These are phyloP conservation scores for Pontederia crassipes DNA, from an alignment of 176 grass and related monocot species.

Conservation along the genomic window DNA sequence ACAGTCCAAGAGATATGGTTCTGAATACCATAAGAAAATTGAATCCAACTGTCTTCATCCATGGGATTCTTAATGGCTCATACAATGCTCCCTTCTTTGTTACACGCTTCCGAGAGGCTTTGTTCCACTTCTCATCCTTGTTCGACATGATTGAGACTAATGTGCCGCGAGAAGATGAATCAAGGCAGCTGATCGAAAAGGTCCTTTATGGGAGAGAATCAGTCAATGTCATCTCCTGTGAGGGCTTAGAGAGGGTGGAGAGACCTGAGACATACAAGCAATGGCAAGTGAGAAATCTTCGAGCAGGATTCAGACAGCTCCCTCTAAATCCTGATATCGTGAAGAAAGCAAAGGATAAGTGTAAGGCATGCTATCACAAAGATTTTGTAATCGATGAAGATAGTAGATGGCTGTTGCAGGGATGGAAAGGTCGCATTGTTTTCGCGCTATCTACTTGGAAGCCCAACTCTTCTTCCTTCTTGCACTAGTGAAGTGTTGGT, in stretches of 20 bases:
- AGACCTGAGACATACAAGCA: constrained; percentile 90
- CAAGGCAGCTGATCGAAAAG: constrained; percentile 63
- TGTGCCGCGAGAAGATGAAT: constrained; percentile 52
- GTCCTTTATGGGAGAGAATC: constrained; percentile 58
- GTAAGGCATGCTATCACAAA: constrained; percentile 58
- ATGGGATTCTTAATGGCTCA: constrained; percentile 62
- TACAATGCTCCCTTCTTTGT: constrained; percentile 83
- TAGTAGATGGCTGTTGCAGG: constrained; percentile 71
- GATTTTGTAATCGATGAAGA: constrained; percentile 76
- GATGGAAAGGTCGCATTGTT: constrained; percentile 88
- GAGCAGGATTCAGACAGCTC: constrained; percentile 78
- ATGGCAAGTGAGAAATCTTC: constrained; percentile 57
- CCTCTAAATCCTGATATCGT: constrained; percentile 61
- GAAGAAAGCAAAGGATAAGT: constrained; percentile 60
- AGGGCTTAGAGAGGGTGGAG: constrained; percentile 86
- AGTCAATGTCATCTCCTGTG: constrained; percentile 74
- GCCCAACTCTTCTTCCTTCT: constrained; percentile 9
- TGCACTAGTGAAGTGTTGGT: neutral
- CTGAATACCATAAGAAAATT: constrained; percentile 83
- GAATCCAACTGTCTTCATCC: constrained; percentile 73
- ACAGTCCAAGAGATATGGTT: constrained; percentile 68
- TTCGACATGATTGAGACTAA: constrained; percentile 85
- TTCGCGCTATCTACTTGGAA: constrained; percentile 76
- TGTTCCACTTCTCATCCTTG: constrained; percentile 67
- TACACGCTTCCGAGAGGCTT: constrained; percentile 78